Conservation (phyloP, 495 filamentous ascomycete genomes). For the Jackrogersella minutella region DNA sequence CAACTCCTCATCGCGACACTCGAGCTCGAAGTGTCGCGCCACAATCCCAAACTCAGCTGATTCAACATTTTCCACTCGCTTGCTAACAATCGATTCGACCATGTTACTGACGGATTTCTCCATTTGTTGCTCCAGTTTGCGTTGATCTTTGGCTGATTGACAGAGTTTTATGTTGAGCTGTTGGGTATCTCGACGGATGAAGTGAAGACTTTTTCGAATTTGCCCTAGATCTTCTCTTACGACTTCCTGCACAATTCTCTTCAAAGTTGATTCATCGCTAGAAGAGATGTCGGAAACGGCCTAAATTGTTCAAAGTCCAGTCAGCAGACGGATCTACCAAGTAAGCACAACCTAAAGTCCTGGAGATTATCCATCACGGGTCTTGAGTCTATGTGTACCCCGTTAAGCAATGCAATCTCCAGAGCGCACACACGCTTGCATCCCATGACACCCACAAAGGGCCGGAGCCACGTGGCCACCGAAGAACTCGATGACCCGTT, state of each 20-base stretch:
- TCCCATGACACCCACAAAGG: neutral
- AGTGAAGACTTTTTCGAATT: neutral
- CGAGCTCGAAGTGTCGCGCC: neutral
- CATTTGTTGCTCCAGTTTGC: neutral
- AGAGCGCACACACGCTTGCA: neutral
- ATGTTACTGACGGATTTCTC: neutral
- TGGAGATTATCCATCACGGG: neutral
- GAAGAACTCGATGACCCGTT: neutral
- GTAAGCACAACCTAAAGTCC: conserved; percentile 6
- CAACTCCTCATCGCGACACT: neutral
- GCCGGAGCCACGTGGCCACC: neutral
- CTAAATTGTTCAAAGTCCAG: neutral
- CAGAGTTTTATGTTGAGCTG: no score
- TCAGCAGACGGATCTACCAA: conserved; percentile 11
- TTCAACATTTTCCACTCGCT: no score
- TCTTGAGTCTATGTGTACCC: conserved; percentile 15
- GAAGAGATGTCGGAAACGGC: neutral
- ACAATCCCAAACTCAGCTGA: neutral
- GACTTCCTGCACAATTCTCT: neutral
- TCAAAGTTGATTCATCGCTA: neutral
- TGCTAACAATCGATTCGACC: neutral
- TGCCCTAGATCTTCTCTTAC: neutral
- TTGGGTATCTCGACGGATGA: neutral
- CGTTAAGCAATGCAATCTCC: conserved; percentile 14
- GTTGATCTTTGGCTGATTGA: neutral